These are phyloP conservation scores for Aspergillus versicolor DNA, from an alignment of 2,329 filamentous ascomycete genomes.

Conservation along the genomic window DNA sequence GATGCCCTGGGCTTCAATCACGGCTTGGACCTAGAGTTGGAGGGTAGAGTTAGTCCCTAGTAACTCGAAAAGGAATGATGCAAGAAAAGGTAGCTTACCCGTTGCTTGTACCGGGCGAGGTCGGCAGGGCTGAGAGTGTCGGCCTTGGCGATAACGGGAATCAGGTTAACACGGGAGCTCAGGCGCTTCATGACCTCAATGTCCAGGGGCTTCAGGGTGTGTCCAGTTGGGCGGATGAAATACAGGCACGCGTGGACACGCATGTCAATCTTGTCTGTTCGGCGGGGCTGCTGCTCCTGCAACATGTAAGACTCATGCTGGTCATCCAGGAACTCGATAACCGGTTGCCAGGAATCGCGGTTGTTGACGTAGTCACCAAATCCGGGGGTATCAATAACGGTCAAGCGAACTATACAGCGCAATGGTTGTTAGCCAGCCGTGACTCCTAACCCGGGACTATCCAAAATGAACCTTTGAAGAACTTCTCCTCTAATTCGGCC, in stretches of 20 bases:
- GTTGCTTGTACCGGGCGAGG: constrained; percentile 89
- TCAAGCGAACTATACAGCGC: constrained; percentile 74
- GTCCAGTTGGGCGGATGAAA: constrained; percentile 97
- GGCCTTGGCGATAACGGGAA: constrained; percentile 97
- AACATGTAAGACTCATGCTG: constrained; percentile 99
- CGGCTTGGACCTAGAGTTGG: constrained; percentile 72
- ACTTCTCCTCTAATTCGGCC: constrained; percentile 99
- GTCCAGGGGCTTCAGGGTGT: constrained; percentile 96
- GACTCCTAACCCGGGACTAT: not conserved
- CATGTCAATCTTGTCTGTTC: constrained; percentile 98
- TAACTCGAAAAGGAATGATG: not conserved
- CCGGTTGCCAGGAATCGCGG: constrained; percentile 99
- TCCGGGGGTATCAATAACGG: constrained; percentile 97
- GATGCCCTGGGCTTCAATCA: constrained; percentile 97
- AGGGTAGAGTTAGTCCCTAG: not conserved
- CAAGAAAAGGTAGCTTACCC: constrained; percentile 57
- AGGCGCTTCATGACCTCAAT: constrained; percentile 99
- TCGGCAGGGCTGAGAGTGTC: constrained; percentile 94
- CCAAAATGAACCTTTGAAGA: constrained; percentile 84
- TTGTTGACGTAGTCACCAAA: constrained; percentile 99
- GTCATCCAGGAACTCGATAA: constrained; percentile 99
- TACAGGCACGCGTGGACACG: constrained; percentile 98
- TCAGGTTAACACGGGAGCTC: constrained; percentile 96
- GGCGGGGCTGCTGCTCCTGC: constrained; percentile 98
- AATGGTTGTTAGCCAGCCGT: constrained; percentile 20